These are phyloP conservation scores for Penicillium diatomitis DNA, from an alignment of 495 filamentous ascomycete genomes.

Conservation along the genomic window DNA sequence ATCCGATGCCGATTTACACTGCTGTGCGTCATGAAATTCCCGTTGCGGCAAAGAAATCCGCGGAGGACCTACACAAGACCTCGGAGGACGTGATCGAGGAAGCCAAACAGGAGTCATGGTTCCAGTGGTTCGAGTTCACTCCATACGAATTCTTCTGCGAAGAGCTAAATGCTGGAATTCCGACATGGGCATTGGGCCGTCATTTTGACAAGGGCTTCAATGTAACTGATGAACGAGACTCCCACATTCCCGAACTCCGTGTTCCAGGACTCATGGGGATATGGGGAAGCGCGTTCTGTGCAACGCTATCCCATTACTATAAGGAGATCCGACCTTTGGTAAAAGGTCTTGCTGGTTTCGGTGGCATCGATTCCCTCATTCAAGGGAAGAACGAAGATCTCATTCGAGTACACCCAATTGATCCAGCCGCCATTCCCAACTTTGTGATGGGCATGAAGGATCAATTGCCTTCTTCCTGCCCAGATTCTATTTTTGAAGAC, in stretches of 20 bases:
- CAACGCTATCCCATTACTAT: slow-evolving; percentile 91
- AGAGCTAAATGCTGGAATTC: slow-evolving; percentile 82
- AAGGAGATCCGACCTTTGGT: slow-evolving; percentile 79
- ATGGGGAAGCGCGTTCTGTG: slow-evolving; percentile 93
- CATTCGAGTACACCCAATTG: slow-evolving; percentile 83
- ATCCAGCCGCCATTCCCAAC: slow-evolving; percentile 82
- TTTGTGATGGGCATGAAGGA: slow-evolving; percentile 71
- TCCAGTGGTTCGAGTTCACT: slow-evolving; percentile 96
- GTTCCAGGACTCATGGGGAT: slow-evolving; percentile 79
- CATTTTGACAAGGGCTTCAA: slow-evolving; percentile 65
- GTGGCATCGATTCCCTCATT: slow-evolving; percentile 78
- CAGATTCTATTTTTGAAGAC: slow-evolving; percentile 59
- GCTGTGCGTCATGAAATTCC: slow-evolving; percentile 97
- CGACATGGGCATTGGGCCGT: slow-evolving; percentile 85
- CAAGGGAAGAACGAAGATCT: slow-evolving; percentile 70
- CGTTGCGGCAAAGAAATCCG: slow-evolving; percentile 32
- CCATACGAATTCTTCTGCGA: slow-evolving; percentile 97
- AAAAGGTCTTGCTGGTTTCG: slow-evolving; percentile 61
- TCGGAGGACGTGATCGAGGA: slow-evolving; percentile 47
- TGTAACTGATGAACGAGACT: slow-evolving; percentile 42
- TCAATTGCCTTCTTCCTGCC: slow-evolving; percentile 61
- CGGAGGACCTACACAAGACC: slow-evolving; percentile 18
- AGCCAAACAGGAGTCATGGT: slow-evolving; percentile 74
- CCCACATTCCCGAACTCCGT: slow-evolving; percentile 69
- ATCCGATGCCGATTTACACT: slow-evolving; percentile 89